Conservation (phyloP, 495 filamentous ascomycete genomes). For the Astrothelium macrocarpum region DNA sequence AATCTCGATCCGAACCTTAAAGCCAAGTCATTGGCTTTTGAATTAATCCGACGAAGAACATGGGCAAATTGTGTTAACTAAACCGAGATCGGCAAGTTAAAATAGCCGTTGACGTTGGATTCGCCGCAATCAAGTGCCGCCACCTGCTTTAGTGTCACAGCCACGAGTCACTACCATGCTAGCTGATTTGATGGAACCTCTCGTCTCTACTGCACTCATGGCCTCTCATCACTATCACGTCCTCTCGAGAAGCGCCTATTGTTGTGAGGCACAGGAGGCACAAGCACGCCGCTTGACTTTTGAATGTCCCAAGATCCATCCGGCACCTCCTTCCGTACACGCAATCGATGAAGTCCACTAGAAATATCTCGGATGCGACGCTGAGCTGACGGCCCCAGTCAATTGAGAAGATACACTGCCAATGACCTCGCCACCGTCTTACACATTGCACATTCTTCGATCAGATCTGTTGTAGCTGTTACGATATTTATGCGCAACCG, state of each 20-base stretch:
- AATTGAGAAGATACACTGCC: background rate
- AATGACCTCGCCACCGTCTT: background rate
- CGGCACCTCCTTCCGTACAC: background rate
- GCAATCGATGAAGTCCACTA: background rate
- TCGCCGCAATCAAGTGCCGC: constrained; percentile 5
- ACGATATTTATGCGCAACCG: background rate
- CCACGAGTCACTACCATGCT: background rate
- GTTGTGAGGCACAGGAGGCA: background rate
- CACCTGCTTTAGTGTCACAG: background rate
- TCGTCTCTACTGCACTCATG: constrained; percentile 6
- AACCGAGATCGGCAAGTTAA: background rate
- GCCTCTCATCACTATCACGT: constrained; percentile 5
- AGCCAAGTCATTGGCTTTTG: too few species aligned
- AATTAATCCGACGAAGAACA: too few species aligned
- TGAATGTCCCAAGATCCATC: background rate
- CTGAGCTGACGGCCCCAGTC: background rate
- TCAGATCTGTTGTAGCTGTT: background rate
- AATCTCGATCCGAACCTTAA: too few species aligned
- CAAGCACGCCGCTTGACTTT: too few species aligned
- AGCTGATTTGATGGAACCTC: constrained; percentile 4
- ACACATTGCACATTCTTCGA: background rate
- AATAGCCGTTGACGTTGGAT: background rate
- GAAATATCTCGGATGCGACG: background rate
- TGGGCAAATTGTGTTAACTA: background rate
- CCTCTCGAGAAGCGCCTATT: constrained; percentile 1